Evolutionary conservation across 225 moss, liverwort and hornwort genomes (phyloP).

Genomic region (Thuidium tamariscinum): DNA sequence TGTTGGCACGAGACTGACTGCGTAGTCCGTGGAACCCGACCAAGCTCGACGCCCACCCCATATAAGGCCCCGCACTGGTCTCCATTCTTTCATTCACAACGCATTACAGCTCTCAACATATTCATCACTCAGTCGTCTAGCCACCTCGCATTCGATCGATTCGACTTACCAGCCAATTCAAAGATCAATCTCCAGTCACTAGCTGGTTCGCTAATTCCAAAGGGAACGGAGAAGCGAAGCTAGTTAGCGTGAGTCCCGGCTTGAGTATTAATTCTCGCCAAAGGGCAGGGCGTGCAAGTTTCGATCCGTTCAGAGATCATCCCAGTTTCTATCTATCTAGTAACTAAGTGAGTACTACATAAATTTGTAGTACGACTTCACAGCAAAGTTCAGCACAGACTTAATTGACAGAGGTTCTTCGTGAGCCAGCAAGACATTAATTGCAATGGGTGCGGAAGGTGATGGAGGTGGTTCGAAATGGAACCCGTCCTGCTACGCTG

Average conservation of each 20-base stretch:
- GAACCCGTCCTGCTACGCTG: neutral
- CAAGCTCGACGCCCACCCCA: no score
- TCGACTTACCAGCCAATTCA: neutral
- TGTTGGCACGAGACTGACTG: no score
- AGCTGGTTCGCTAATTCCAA: neutral
- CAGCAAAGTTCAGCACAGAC: neutral
- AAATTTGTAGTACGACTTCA: neutral
- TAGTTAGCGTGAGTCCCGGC: neutral
- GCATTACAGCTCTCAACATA: neutral
- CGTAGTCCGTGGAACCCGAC: neutral
- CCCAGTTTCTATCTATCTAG: no score
- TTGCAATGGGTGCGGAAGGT: constrained; percentile 2
- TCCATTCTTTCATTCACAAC: neutral
- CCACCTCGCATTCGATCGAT: neutral
- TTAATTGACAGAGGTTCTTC: neutral
- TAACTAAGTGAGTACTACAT: neutral
- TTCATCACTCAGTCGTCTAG: neutral
- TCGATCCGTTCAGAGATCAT: neutral
- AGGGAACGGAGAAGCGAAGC: neutral
- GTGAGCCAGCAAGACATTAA: neutral
- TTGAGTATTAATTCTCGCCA: neutral
- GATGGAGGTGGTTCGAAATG: constrained; percentile 12
- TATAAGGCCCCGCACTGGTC: neutral
- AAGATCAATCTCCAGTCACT: neutral
- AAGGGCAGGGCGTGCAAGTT: neutral